Evolutionary conservation across 805 yeast species (phyloP), one percentile per base, ranked within the genome.

Genomic region (Lipomyces mesembrius): DNA sequence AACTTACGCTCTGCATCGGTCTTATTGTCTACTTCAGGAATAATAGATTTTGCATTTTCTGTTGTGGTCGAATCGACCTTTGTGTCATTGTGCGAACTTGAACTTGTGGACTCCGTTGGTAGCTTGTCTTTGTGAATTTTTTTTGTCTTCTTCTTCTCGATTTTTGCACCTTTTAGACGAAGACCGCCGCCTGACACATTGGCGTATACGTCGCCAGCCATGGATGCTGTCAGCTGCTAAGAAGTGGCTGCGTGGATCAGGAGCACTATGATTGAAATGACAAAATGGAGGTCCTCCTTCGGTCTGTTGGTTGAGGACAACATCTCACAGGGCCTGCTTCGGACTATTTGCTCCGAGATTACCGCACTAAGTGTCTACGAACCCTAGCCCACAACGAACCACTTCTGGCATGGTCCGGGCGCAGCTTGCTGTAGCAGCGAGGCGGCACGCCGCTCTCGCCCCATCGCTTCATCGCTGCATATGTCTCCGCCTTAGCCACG

Each of bases 1-100:
- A 72, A 72, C 57, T 61, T 70, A 27, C 58, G 59, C 59, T 72
- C 70, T 11, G 74, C 67, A 2, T 72, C 75, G 1, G 74, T 72
- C 57, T 54, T n/a, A 11, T 55, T 49, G 51, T 51, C 56, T 25
- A 52, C 34, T 29, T 52, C 32, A 52, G 55, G n/a, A 32, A 14
- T 37, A 37, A 34, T 27, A 12, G 43, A 37, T n/a, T 39, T 11
- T 4, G 2, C 25, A 6, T n/a, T 12, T 51, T 25, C 62, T 6
- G n/a, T 27, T 35, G 49, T 6, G 51, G 27, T 46, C 6, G 35
- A 29, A 4, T 37, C 14, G 5, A n/a, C 11, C 3, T 34, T 9
- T 20, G n/a, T 9, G 49, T 5, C 27, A 37, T 20, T 34, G 17
- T 25, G 29, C 34, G 32, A 22, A 14, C 55, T 52, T 14, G 55